These are phyloP conservation scores for Gynochthodes officinalis DNA, from an alignment of 257 asterid species.

Conservation along the genomic window DNA sequence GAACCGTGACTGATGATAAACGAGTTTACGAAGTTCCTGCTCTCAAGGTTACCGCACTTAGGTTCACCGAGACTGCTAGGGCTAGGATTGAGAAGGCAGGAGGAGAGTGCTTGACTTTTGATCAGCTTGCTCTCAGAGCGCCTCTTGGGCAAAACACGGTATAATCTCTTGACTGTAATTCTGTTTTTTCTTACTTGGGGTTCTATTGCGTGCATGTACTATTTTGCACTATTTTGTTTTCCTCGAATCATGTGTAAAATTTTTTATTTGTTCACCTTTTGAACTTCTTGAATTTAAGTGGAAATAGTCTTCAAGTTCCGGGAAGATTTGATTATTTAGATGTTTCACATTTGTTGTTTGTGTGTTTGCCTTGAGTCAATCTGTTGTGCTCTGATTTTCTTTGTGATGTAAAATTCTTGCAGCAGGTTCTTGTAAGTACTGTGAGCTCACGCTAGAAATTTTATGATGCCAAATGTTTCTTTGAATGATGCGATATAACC, in stretches of 20 bases:
- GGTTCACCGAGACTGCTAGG: conserved; percentile 85
- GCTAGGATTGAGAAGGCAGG: conserved; percentile 97
- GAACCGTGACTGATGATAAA: conserved; percentile 71
- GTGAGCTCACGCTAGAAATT: neutral
- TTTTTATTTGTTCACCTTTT: too few species aligned
- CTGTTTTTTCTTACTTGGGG: too few species aligned
- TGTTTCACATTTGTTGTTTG: neutral
- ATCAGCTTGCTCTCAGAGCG: conserved; percentile 90
- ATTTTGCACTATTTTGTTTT: neutral
- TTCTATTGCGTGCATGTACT: too few species aligned
- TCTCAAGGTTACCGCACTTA: conserved; percentile 71
- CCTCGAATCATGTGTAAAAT: too few species aligned
- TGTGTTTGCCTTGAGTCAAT: neutral
- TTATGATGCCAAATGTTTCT: neutral
- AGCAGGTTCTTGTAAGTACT: neutral
- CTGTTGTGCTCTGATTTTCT: neutral
- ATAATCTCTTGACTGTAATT: neutral
- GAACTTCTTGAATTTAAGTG: too few species aligned
- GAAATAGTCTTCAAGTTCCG: too few species aligned
- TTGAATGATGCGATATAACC: too few species aligned
- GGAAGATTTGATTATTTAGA: too few species aligned
- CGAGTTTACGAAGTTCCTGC: conserved; percentile 67
- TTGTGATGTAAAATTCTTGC: too few species aligned
- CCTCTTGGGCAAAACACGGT: conserved; percentile 98
- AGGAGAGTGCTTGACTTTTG: conserved; percentile 89